phyloP scores from a whole-genome alignment of 805 yeast species.

The Metschnikowia vanudenii region DNA sequence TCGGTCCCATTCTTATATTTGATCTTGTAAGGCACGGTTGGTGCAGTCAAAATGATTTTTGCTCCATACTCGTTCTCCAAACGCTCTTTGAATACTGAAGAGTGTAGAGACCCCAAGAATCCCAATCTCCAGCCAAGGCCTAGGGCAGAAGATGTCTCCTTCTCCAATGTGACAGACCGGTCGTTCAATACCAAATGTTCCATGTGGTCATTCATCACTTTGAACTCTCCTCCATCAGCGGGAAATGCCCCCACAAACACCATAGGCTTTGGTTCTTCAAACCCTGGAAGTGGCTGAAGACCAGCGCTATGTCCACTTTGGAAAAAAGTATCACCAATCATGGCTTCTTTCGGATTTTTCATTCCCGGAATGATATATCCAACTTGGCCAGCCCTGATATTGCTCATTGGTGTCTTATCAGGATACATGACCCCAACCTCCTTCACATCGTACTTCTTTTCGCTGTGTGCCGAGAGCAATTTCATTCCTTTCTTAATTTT shows the following conservation, averaged over 20 bases:
- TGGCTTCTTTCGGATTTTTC: conserved; percentile 82
- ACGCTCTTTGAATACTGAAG: conserved; percentile 90
- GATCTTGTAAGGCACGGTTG: conserved; percentile 90
- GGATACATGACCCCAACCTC: conserved; percentile 97
- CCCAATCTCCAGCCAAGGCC: conserved; percentile 99
- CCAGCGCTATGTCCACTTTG: conserved; percentile 51
- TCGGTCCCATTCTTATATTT: conserved; percentile 65
- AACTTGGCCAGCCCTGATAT: conserved; percentile 84
- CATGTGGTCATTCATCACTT: conserved; percentile 83
- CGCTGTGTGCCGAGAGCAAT: conserved; percentile 74
- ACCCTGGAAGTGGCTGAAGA: conserved; percentile 84
- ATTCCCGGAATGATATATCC: conserved; percentile 95
- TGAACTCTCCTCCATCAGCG: conserved; percentile 89
- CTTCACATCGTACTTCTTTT: conserved; percentile 75
- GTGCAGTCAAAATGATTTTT: conserved; percentile 85
- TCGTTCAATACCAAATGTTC: conserved; percentile 88
- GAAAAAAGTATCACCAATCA: conserved; percentile 87
- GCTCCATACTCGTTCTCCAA: conserved; percentile 94
- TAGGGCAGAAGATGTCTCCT: conserved; percentile 89
- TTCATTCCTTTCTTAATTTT: conserved; percentile 68
- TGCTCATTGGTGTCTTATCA: conserved; percentile 64
- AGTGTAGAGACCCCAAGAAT: conserved; percentile 90
- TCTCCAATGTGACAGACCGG: conserved; percentile 82
- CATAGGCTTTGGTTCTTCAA: conserved; percentile 97
- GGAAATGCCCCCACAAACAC: conserved; percentile 98